Base-by-base conservation (phyloP, 805 yeast species). In the Teunomyces barrocoloradensis region DNA sequence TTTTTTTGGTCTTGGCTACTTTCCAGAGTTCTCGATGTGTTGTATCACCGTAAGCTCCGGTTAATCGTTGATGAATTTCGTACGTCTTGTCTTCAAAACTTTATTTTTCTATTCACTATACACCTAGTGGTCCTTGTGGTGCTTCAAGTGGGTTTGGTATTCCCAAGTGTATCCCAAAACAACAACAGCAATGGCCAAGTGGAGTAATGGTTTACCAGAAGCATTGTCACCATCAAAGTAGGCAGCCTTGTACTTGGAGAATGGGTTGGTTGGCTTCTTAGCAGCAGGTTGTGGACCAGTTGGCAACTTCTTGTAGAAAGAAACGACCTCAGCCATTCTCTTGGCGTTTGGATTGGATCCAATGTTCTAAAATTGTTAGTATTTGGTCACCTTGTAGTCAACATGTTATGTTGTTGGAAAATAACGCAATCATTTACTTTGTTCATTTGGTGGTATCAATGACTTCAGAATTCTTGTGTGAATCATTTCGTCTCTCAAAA, bases 261-360 rank as follows among this genome's bases (percentile, higher is more conserved):
- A 65, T 57, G 87, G 80, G 53, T 86, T 83, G 55, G 78, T 70
- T 51, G 77, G 69, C 63, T 89, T 82, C 73, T 84, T 80, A 56
- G 82, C 73, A 59, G 82, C 82, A 57, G 92, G 84, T 52, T 96
- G 95, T 50, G 85, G 75, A 46, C 98, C 98, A 69, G 89, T 91
- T 67, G 99, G 99, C 63, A 92, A 82, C 60, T 89, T 84, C 78
- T 92, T 88, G 87, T 92, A 92, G 82, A 94, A 91, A 55, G 88
- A 79, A 62, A 92, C 97, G 63, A 92, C 96, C 70, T 88, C 87
- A 58, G 89, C 85, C 85, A 94, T 89, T 77, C 96, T 89, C 81
- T 89, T 89, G 61, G 98, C 98, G 63, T 92, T 87, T 64, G 97
- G 97, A 76, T 90, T 89, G 52, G 96, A 81, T 51, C 96, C 96